Conservation (phyloP, 2,329 filamentous ascomycete genomes). For the Fusarium neocosmosporiellum region DNA sequence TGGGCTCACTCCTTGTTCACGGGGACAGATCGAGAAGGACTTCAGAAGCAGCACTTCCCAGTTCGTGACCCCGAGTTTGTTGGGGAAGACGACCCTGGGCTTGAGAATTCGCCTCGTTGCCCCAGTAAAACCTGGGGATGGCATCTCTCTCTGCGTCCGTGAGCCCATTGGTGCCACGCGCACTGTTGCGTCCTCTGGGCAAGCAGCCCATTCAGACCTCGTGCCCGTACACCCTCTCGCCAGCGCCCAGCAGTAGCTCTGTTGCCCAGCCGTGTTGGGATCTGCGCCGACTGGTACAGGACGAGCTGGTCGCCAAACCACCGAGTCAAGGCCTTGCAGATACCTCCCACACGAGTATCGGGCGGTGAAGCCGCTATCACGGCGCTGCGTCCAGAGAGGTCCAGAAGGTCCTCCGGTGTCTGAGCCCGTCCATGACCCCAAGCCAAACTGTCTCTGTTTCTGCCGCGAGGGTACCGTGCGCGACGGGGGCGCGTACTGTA, state of each 20-base stretch:
- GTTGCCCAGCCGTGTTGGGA: slow-evolving; percentile 36
- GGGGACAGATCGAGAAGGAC: slow-evolving; percentile 17
- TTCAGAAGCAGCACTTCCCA: slow-evolving; percentile 21
- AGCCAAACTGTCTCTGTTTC: background rate
- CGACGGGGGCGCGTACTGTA: slow-evolving; percentile 24
- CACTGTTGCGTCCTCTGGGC: slow-evolving; percentile 22
- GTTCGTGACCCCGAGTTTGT: slow-evolving; percentile 17
- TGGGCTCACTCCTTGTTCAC: slow-evolving; percentile 28
- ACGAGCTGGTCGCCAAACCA: slow-evolving; percentile 21
- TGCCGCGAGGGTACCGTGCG: slow-evolving; percentile 21
- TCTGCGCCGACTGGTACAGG: slow-evolving; percentile 35
- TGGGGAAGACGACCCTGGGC: slow-evolving; percentile 22
- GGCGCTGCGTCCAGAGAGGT: slow-evolving; percentile 27
- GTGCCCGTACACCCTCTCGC: slow-evolving; percentile 39
- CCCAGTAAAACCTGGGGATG: slow-evolving; percentile 37
- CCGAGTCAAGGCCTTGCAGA: background rate
- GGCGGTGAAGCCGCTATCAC: slow-evolving; percentile 41
- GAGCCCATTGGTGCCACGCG: slow-evolving; percentile 45
- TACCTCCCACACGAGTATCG: slow-evolving; percentile 36
- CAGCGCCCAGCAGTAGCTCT: slow-evolving; percentile 23
- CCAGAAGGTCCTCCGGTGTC: slow-evolving; percentile 35
- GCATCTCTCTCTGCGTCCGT: slow-evolving; percentile 25
- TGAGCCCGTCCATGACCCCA: slow-evolving; percentile 14
- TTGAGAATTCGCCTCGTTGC: slow-evolving; percentile 11
- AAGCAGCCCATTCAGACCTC: slow-evolving; percentile 38